Evolutionary conservation across 345 rosid species (phyloP).

Genomic region (Gossypium sturtianum): DNA sequence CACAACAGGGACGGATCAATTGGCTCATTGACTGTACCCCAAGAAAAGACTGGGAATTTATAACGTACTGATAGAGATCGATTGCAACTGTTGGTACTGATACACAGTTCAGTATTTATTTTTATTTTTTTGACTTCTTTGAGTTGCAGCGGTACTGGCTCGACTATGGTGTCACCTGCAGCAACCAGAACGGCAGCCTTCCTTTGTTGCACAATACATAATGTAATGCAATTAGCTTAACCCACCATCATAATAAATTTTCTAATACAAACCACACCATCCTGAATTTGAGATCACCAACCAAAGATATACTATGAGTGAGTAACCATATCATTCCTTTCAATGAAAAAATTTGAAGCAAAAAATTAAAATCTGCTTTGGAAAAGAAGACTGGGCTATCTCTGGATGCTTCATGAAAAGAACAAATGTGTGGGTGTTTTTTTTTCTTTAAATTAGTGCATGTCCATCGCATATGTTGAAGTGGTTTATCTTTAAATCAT

Average conservation of each 20-base stretch:
- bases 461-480: neutral
- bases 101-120: too few relatives aligned
- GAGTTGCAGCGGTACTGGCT: neutral
- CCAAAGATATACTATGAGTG: too few relatives aligned
- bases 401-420: neutral
- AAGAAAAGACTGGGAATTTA: neutral
- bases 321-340: neutral
- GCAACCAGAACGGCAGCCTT: too few relatives aligned
- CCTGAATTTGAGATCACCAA: too few relatives aligned
- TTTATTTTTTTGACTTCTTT: neutral
- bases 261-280: too few relatives aligned
- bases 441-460: neutral
- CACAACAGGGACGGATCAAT: neutral
- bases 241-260: too few relatives aligned
- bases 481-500: neutral
- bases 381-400: neutral
- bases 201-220: too few relatives aligned
- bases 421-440: neutral
- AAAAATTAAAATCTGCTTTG: neutral
- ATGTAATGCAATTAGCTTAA: too few relatives aligned
- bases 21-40: neutral
- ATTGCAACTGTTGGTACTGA: too few relatives aligned
- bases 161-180: too few relatives aligned
- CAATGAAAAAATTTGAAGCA: too few relatives aligned
- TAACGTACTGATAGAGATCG: neutral